Evolutionary conservation across 2,329 filamentous ascomycete species (phyloP).

Genomic region (Biscogniauxia marginata): DNA sequence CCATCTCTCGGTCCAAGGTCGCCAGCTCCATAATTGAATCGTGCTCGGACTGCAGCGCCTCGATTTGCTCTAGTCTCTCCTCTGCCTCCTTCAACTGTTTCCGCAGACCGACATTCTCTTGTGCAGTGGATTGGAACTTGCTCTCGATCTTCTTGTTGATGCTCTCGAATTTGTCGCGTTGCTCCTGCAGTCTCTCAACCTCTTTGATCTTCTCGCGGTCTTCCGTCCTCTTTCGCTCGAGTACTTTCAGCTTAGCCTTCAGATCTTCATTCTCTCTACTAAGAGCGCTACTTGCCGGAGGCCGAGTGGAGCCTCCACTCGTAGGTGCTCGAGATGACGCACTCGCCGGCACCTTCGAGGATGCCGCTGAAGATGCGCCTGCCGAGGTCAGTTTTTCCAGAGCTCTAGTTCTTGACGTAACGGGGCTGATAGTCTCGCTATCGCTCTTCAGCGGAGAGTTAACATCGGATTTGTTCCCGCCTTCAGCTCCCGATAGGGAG

Average conservation of each 20-base stretch:
- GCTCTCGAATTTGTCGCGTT: slow-evolving; percentile 74
- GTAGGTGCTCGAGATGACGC: slow-evolving; percentile 27
- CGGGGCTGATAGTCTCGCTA: slow-evolving; percentile 51
- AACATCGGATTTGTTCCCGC: slow-evolving; percentile 37
- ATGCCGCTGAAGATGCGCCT: slow-evolving; percentile 30
- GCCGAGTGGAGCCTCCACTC: slow-evolving; percentile 33
- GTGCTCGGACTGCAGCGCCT: slow-evolving; percentile 76
- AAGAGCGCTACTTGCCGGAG: slow-evolving; percentile 48
- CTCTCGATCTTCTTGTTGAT: slow-evolving; percentile 89
- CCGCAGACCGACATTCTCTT: slow-evolving; percentile 74
- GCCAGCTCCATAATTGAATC: slow-evolving; percentile 84
- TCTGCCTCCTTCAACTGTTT: slow-evolving; percentile 77
- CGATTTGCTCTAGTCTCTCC: slow-evolving; percentile 64
- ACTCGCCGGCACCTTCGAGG: slow-evolving; percentile 32
- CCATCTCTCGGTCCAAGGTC: slow-evolving; percentile 90
- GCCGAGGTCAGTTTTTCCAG: slow-evolving; percentile 50
- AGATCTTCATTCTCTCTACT: slow-evolving; percentile 78
- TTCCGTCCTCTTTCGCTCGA: slow-evolving; percentile 84
- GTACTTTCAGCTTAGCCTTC: slow-evolving; percentile 79
- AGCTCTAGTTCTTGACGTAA: slow-evolving; percentile 48
- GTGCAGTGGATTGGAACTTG: slow-evolving; percentile 82
- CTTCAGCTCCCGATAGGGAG: slow-evolving; percentile 44
- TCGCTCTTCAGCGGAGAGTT: slow-evolving; percentile 52
- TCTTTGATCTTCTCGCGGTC: slow-evolving; percentile 82
- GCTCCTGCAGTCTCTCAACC: slow-evolving; percentile 72